phyloP scores from a whole-genome alignment of 345 rosid species.

The Zanthoxylum bungeanum region DNA sequence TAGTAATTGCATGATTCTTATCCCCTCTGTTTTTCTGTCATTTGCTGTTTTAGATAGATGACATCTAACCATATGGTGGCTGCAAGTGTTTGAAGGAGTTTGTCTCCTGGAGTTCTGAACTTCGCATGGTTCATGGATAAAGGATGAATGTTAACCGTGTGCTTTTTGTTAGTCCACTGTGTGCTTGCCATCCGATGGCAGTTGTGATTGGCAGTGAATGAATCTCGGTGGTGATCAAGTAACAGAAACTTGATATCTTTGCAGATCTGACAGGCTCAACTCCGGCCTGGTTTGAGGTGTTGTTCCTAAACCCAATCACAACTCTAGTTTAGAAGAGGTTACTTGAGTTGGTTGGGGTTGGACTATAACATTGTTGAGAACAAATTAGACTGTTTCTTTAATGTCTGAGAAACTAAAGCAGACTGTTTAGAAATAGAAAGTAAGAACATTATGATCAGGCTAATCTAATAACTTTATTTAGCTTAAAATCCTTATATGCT shows the following conservation, averaged over 20 bases:
- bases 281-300: constrained; percentile 19
- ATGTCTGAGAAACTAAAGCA: not conserved
- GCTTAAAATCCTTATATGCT: not conserved
- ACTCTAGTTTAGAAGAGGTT: constrained; percentile 19
- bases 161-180: constrained; percentile 18
- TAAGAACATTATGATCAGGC: not conserved
- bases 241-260: constrained; percentile 30
- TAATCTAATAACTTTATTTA: not conserved
- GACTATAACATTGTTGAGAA: constrained; percentile 1
- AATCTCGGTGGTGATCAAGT: constrained; percentile 27
- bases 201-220: constrained; percentile 37
- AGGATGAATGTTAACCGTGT: constrained; percentile 19
- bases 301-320: constrained; percentile 12
- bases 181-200: constrained; percentile 33
- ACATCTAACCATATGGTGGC: constrained; percentile 14
- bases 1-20: not conserved
- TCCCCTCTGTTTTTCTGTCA: not conserved
- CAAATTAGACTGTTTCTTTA: not conserved
- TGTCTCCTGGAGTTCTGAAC: constrained; percentile 17
- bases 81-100: constrained; percentile 4
- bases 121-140: constrained; percentile 8
- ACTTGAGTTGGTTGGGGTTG: constrained; percentile 15
- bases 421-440: not conserved
- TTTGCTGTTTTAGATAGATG: constrained; percentile 2
- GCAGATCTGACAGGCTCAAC: constrained; percentile 13